Base-by-base conservation (phyloP, 164 flowering plant species). In the Stephania japonica region DNA sequence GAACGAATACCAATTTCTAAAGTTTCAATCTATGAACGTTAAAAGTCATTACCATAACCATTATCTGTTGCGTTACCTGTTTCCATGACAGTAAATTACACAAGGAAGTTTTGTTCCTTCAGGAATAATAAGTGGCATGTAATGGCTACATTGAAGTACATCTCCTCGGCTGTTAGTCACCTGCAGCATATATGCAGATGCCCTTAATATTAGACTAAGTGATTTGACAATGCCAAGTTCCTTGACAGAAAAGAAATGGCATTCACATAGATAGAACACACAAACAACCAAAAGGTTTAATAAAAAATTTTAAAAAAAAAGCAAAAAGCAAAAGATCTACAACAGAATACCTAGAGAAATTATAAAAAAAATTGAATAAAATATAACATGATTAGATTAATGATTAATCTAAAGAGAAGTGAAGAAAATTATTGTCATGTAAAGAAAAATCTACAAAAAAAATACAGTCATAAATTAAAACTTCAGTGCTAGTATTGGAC, bases 61-160 rank as follows among this genome's bases (percentile, higher is more conserved):
- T 2, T 49, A 75, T 62, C 69, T 73, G 71, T 71, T 64, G 13
- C 43, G 77, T 69, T 72, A 95, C 99, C 99, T 95, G 89, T 95
- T 95, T 73, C 99, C 99, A 76, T 95, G 99, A 82, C 99, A 95
- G 84, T 95, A 95, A 75, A 95, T 89, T 65, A 95, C 99, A 85
- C 99, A 95, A 38, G 99, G 99, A 53, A 95, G 84, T 70, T 85
- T 73, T 81, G 84, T 84, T 72, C 85, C 91, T 73, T 91, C 90
- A 27, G 93, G 97, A 68, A 86, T 79, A 43, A 78, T 83, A 75
- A 85, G 80, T 50, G 99, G 99, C 81, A 85, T 53, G 69, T 93
- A 95, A 83, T 95, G 99, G 76, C 97, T 93, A 78, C 99, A 95
- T 72, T 85, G 87, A 77, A 95, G 87, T 63, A 81, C 80, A 81